Percentiles rank a stretch among this genome's conserved stretches.
These are phyloP conservation scores for Rosa multiflora DNA, from an alignment of 306 rosid genomes.

Conservation along the genomic window DNA sequence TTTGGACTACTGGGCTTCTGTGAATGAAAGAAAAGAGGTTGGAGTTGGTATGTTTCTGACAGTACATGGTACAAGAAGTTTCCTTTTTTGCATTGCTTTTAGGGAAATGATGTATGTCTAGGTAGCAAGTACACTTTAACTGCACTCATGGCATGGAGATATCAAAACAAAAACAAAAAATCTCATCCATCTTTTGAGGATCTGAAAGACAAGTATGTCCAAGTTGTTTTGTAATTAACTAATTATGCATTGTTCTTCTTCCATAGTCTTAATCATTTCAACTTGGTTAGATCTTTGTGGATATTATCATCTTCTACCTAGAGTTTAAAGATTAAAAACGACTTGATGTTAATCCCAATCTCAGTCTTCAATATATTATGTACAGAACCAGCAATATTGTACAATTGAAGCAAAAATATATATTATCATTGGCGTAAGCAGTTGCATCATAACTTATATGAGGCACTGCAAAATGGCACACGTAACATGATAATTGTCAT, in stretches of 20 bases:
- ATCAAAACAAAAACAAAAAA: constrained; percentile 9
- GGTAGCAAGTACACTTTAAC: constrained; percentile 26
- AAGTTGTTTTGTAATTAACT: background rate
- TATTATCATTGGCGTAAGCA: constrained; percentile 9
- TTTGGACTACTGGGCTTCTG: constrained; percentile 25
- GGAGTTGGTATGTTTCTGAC: constrained; percentile 16
- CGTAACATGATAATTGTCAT: constrained; percentile 32
- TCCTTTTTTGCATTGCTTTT: constrained; percentile 30
- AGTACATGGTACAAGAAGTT: constrained; percentile 27
- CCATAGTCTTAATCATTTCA: constrained; percentile 5
- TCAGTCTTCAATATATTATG: constrained; percentile 2
- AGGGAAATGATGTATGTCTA: constrained; percentile 34
- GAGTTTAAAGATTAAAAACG: background rate
- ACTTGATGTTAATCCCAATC: constrained; percentile 16
- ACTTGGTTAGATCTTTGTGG: constrained; percentile 20
- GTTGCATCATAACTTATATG: constrained; percentile 7
- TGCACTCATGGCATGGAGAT: constrained; percentile 4
- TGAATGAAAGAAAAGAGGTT: constrained; percentile 8
- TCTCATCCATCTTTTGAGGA: constrained; percentile 4
- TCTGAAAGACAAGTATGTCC: constrained; percentile 10
- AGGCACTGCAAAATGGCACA: constrained; percentile 16
- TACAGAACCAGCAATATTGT: background rate
- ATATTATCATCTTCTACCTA: background rate
- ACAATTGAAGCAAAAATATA: background rate
- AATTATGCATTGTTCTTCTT: background rate